These are phyloP conservation scores for Pharus latifolius DNA, from an alignment of 176 grass and related monocot species.

Conservation along the genomic window DNA sequence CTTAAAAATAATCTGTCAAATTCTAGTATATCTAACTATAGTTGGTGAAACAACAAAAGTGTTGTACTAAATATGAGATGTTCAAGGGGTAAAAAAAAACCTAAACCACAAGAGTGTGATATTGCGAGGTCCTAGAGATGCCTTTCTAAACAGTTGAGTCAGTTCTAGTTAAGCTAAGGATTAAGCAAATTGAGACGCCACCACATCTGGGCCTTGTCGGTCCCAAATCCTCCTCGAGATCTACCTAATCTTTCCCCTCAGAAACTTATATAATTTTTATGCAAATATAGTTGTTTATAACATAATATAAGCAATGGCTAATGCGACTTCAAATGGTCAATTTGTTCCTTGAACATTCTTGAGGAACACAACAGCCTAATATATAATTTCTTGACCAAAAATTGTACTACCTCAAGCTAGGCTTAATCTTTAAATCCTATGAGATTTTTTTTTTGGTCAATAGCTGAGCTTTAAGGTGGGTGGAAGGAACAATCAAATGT, in stretches of 20 bases:
- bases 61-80: too few relatives aligned
- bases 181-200: background rate
- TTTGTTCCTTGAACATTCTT: conserved; percentile 15
- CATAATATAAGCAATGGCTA: background rate
- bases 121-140: too few relatives aligned
- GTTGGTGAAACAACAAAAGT: too few relatives aligned
- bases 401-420: background rate
- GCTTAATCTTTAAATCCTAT: background rate
- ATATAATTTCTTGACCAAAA: background rate
- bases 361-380: background rate
- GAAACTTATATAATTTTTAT: background rate
- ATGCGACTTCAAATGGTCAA: conserved; percentile 23
- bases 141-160: conserved; percentile 18
- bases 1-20: too few relatives aligned
- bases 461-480: conserved; percentile 5
- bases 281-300: background rate
- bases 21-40: too few relatives aligned
- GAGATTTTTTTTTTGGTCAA: background rate
- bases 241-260: conserved; percentile 10
- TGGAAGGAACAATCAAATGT: background rate
- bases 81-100: too few relatives aligned
- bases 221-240: conserved; percentile 27
- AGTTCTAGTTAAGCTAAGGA: conserved; percentile 14
- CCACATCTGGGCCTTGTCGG: conserved; percentile 5
- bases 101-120: too few relatives aligned